Evolutionary conservation across 768 basidiomycete species (phyloP), one percentile per base, ranked within the genome.

Genomic region (Amanita pseudoporphyria): DNA sequence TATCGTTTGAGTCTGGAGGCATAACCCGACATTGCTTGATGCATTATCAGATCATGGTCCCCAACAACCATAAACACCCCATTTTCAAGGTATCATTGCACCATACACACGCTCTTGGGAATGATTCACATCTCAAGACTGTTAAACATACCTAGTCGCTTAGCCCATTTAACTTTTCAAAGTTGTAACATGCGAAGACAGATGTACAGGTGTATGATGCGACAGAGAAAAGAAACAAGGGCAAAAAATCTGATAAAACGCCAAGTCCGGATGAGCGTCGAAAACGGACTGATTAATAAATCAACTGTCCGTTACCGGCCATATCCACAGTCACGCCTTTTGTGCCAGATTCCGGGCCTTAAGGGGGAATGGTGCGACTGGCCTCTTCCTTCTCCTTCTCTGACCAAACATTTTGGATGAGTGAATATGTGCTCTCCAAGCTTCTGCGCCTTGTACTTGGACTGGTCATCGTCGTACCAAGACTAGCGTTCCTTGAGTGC

Each of bases 391-490:
- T 53, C 22, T 57, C 52, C 32, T 52, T 53, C 26, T 67, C 69
- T 41, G 71, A 68, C 66, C 85, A 81, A 5, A 87, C 95, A 57
- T 91, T 90, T 66, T 93, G 84, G 60, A 98, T 95, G 62, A 97
- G 78, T 54, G 84, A 84, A 74, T 94, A 92, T 46, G 96, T 98
- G 63, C 87, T 93, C 73, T 97, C 95, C 64, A 98, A 65, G 62
- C 87, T 91, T 64, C 95, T 72, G 66, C 95, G 72, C 56, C 96
- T 72, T 44, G 85, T 98, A 64, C 89, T 93, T 12, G 96, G 95
- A 59, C 85, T 88, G 45, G 94, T 95, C 81, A 84, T 86, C 55
- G 94, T 97, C 55, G 95, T 97, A 3, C 95, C 95, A 54, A 97
- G 65, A 60, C 89, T 93, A 45, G 84, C 81, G 58, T 87, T 81